Base-by-base conservation (phyloP, 257 asterid genomes). In the Solanum clarkiae region DNA sequence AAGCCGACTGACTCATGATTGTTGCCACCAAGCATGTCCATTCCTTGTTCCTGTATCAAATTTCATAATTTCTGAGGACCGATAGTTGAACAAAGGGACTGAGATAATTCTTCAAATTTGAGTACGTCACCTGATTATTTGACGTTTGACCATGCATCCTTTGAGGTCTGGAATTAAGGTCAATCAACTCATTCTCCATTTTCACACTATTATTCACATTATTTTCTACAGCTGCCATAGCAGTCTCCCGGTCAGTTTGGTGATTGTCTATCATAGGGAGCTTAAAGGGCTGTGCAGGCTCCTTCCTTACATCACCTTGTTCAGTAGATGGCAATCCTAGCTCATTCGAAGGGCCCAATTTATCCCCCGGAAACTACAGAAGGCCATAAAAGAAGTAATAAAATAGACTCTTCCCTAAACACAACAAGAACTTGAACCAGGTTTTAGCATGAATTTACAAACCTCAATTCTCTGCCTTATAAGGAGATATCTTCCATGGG, bases 391-490 rank as follows among this genome's bases (percentile, higher is more conserved):
- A 57, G 68, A 86, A 72, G 66, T 81, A 80, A 22, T 13, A 72
- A 88, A 51, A 57, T 86, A 51, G 86, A 59, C 36, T 49, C 22
- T 47, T 74, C 32, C 29, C n/a, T 15, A 15, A 51, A 51, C 42
- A 45, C 40, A 47, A 51, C 29, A 62, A 66, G 86, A 85, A 80
- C 55, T 12, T 45, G 66, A 88, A 85, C 57, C 49, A 56, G 63
- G 47, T 65, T 49, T 70, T 85, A 69, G 53, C 60, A 86, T 85
- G 85, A 86, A 62, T 17, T 86, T 79, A 93, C 97, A 90, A 93
- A 96, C 99, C 99, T 96, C 96, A 54, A 93, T 90, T 92, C 96
- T 94, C 92, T 96, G 98, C 90, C 99, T 93, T 84, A 94, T 85
- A 83, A 96, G 87, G 83, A 96, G 99, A 93, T 93, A 94, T 86